Evolutionary conservation across 805 yeast genomes (phyloP).

Genomic region (Sporopachydermia quercuum): DNA sequence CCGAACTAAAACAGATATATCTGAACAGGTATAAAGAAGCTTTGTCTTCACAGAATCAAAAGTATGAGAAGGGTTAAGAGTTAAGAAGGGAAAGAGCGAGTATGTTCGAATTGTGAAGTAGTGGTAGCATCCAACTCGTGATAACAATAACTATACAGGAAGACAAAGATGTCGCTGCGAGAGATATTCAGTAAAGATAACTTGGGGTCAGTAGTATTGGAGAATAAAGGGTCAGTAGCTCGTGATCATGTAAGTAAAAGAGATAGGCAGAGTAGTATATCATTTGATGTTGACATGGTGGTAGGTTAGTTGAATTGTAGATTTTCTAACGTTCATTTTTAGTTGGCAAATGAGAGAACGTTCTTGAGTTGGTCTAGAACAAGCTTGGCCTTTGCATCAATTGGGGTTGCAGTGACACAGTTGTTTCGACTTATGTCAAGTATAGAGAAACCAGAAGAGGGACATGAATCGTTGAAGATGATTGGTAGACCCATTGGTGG

Average conservation of each 20-base stretch:
- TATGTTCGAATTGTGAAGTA: too few relatives aligned
- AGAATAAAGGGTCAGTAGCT: conserved; percentile 29
- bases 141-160: too few relatives aligned
- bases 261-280: background rate
- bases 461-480: conserved; percentile 10
- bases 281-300: background rate
- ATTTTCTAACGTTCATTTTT: conserved; percentile 6
- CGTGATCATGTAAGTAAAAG: conserved; percentile 23
- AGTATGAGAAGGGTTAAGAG: too few relatives aligned
- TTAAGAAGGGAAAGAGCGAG: too few relatives aligned
- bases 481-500: background rate
- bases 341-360: conserved; percentile 46
- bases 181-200: background rate
- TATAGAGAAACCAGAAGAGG: conserved; percentile 6
- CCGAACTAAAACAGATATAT: too few relatives aligned
- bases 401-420: conserved; percentile 44
- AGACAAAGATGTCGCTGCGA: background rate
- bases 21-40: too few relatives aligned
- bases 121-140: too few relatives aligned
- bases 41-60: too few relatives aligned
- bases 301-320: background rate
- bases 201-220: conserved; percentile 11
- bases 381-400: conserved; percentile 35
- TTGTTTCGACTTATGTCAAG: conserved; percentile 25
- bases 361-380: conserved; percentile 50